Conservation (phyloP, 345 rosid species). For the Nephelium lappaceum region DNA sequence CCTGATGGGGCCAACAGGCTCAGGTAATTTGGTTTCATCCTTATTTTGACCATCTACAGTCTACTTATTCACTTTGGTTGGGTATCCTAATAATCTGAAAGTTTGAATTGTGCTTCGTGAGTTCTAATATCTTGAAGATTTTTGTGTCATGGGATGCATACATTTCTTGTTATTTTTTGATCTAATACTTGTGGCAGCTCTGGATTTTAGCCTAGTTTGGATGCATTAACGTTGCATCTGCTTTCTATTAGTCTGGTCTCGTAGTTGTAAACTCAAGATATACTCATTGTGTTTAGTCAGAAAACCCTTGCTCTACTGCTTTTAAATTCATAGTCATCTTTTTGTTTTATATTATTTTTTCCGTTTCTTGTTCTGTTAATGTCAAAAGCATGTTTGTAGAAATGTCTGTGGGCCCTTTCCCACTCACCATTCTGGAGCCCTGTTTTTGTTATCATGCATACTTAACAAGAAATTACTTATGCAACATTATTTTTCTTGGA, state of each 20-base stretch:
- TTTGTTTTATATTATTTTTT: background rate
- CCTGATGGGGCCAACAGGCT: constrained; percentile 98
- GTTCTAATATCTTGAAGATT: background rate
- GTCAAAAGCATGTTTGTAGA: background rate
- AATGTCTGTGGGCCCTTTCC: background rate
- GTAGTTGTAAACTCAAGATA: background rate
- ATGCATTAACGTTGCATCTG: background rate
- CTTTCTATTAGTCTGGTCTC: background rate
- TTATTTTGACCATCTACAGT: background rate
- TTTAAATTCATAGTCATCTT: background rate
- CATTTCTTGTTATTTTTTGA: background rate
- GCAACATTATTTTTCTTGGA: background rate
- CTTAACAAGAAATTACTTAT: background rate
- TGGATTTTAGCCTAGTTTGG: background rate
- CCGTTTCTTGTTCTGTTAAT: background rate
- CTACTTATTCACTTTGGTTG: background rate
- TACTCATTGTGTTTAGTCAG: background rate
- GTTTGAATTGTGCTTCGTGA: background rate
- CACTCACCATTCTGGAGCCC: background rate
- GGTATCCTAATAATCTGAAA: background rate
- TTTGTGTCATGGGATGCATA: background rate
- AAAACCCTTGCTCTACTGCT: background rate
- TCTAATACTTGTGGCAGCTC: background rate
- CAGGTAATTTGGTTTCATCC: constrained; percentile 59
- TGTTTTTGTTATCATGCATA: background rate